These are phyloP conservation scores for Sindora glabra DNA, from an alignment of 306 rosid species.

Conservation along the genomic window DNA sequence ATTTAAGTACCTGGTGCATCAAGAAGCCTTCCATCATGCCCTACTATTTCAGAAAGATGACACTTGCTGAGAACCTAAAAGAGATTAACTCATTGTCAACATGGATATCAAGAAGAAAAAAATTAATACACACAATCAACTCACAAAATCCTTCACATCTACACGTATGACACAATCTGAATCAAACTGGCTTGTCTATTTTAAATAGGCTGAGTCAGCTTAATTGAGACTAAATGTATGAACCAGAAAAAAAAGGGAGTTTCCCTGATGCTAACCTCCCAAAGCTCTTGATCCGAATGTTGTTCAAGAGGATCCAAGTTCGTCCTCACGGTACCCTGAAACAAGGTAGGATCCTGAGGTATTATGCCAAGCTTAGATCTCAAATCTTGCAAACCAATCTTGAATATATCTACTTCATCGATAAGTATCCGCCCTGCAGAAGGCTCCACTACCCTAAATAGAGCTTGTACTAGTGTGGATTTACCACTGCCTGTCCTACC, in stretches of 20 bases:
- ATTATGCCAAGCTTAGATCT: constrained; percentile 36
- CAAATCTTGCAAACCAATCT: constrained; percentile 35
- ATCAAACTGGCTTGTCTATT: too few relatives aligned
- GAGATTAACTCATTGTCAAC: background rate
- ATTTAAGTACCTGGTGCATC: constrained; percentile 67
- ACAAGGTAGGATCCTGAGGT: constrained; percentile 45
- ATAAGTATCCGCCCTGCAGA: constrained; percentile 28
- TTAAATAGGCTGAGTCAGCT: background rate
- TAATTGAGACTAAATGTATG: background rate
- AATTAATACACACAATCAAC: too few relatives aligned
- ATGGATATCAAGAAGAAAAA: too few relatives aligned
- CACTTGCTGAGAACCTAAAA: constrained; percentile 72
- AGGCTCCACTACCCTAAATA: constrained; percentile 34
- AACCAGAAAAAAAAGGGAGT: background rate
- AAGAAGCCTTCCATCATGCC: constrained; percentile 62
- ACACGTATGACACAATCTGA: too few relatives aligned
- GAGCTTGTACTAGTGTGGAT: constrained; percentile 46
- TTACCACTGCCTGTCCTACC: constrained; percentile 51
- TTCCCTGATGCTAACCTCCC: constrained; percentile 50
- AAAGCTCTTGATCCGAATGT: constrained; percentile 53
- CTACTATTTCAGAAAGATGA: constrained; percentile 56
- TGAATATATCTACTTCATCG: constrained; percentile 31
- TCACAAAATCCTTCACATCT: too few relatives aligned
- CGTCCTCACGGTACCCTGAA: constrained; percentile 49
- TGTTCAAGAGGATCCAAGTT: constrained; percentile 64